A percentile compares a stretch with the other conserved stretches of the same genome.
Conservation (phyloP, 1,284 basidiomycete genomes). For the Ustilago sp. region DNA sequence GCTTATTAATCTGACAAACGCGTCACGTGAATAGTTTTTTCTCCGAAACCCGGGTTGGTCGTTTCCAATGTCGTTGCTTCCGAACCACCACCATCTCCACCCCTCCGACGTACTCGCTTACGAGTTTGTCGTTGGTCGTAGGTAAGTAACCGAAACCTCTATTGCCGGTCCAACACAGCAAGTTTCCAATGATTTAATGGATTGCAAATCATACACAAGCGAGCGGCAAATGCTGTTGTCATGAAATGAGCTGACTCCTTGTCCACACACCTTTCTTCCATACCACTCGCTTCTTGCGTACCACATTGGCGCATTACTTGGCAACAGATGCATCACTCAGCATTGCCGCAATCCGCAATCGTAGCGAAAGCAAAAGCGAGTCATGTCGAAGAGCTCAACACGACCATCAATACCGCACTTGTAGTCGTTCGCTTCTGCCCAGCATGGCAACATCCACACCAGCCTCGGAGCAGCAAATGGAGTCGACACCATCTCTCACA, state of each 20-base stretch:
- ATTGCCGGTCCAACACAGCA: not conserved
- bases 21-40: no score
- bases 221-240: not conserved
- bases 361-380: not conserved
- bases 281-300: not conserved
- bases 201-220: not conserved
- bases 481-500: slow-evolving; percentile 6
- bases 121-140: no score
- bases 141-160: no score
- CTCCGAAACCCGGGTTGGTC: no score
- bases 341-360: not conserved
- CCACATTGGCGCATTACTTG: not conserved
- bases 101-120: no score
- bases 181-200: not conserved
- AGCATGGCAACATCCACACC: not conserved
- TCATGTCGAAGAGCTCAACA: slow-evolving; percentile 12
- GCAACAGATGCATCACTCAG: not conserved
- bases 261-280: not conserved
- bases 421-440: slow-evolving; percentile 2
- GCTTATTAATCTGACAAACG: no score
- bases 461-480: slow-evolving; percentile 6
- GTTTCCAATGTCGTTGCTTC: no score
- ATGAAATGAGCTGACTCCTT: not conserved
- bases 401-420: slow-evolving; percentile 7
- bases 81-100: no score